Conservation (phyloP, 208 protist species). For the Leishmania tarentolae region DNA sequence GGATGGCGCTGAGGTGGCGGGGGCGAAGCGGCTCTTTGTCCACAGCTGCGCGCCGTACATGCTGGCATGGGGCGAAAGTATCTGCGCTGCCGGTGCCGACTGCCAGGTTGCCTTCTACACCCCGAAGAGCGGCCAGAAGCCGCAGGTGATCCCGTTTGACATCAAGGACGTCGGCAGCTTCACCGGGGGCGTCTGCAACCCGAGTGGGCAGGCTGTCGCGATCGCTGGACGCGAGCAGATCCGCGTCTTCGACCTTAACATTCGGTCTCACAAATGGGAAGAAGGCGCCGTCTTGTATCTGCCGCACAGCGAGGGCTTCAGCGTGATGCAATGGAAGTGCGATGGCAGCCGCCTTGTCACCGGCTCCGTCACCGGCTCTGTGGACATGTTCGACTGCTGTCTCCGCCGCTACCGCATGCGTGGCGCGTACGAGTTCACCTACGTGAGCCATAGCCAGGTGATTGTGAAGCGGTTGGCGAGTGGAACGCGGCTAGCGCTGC, state of each 20-base stretch:
- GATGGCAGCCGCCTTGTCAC: slow-evolving; percentile 95
- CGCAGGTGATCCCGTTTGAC: slow-evolving; percentile 91
- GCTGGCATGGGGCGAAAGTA: slow-evolving; percentile 93
- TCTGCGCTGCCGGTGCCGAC: slow-evolving; percentile 92
- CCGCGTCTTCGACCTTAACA: slow-evolving; percentile 94
- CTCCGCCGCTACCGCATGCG: slow-evolving; percentile 94
- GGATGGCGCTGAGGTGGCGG: slow-evolving; percentile 50
- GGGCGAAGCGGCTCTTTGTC: slow-evolving; percentile 79
- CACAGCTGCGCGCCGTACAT: slow-evolving; percentile 91
- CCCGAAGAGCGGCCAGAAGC: slow-evolving; percentile 72
- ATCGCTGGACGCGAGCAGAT: slow-evolving; percentile 90
- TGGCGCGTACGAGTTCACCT: slow-evolving; percentile 98
- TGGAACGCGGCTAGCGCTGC: slow-evolving; percentile 92
- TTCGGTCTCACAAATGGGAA: slow-evolving; percentile 92
- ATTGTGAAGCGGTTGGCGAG: slow-evolving; percentile 96
- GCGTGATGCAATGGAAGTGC: slow-evolving; percentile 91
- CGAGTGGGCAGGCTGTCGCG: slow-evolving; percentile 93
- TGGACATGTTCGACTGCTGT: slow-evolving; percentile 97
- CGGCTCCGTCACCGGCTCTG: slow-evolving; percentile 91
- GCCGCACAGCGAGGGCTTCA: slow-evolving; percentile 93
- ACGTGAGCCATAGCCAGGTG: slow-evolving; percentile 95
- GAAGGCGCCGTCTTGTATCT: slow-evolving; percentile 82
- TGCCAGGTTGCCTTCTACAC: slow-evolving; percentile 94
- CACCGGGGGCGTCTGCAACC: slow-evolving; percentile 90
- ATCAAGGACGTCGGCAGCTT: slow-evolving; percentile 91